These are phyloP conservation scores for Calonectria henricotiae DNA, from an alignment of 2,329 filamentous ascomycete genomes.

Conservation along the genomic window DNA sequence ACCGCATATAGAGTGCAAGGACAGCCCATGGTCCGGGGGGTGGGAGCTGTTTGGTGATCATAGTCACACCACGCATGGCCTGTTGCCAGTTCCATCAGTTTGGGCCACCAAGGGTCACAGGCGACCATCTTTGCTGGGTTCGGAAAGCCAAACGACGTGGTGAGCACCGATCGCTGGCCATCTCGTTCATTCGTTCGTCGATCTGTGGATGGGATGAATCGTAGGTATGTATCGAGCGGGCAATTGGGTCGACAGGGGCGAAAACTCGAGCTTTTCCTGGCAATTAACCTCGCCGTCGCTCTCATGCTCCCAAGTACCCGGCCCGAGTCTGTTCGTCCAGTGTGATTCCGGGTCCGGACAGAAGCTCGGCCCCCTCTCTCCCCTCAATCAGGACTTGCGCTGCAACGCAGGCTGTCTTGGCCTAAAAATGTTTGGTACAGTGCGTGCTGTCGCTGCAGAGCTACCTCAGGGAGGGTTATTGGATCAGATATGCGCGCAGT, in stretches of 20 bases:
- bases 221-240: conserved; percentile 34
- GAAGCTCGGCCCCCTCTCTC: conserved; percentile 22
- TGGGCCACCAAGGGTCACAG: conserved; percentile 46
- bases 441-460: conserved; percentile 9
- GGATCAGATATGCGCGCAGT: conserved; percentile 27
- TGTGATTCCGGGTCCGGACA: conserved; percentile 15
- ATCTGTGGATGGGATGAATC: conserved; percentile 45
- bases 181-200: conserved; percentile 47
- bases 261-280: conserved; percentile 40
- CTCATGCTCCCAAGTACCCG: conserved; percentile 16
- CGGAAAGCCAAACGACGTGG: conserved; percentile 44
- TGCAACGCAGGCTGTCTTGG: conserved; percentile 14
- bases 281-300: conserved; percentile 27
- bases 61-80: conserved; percentile 53
- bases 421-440: conserved; percentile 6
- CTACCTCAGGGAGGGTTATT: neutral
- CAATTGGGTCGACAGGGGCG: conserved; percentile 43
- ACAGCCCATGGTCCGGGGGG: conserved; percentile 48
- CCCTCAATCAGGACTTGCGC: conserved; percentile 20
- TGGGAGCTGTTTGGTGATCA: conserved; percentile 47
- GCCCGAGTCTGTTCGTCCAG: conserved; percentile 9
- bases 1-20: conserved; percentile 37
- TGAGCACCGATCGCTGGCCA: conserved; percentile 48
- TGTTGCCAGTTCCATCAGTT: conserved; percentile 51
- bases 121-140: conserved; percentile 48